Base-by-base conservation (phyloP, 1,284 basidiomycete genomes). In the Clitocybe nebularis region DNA sequence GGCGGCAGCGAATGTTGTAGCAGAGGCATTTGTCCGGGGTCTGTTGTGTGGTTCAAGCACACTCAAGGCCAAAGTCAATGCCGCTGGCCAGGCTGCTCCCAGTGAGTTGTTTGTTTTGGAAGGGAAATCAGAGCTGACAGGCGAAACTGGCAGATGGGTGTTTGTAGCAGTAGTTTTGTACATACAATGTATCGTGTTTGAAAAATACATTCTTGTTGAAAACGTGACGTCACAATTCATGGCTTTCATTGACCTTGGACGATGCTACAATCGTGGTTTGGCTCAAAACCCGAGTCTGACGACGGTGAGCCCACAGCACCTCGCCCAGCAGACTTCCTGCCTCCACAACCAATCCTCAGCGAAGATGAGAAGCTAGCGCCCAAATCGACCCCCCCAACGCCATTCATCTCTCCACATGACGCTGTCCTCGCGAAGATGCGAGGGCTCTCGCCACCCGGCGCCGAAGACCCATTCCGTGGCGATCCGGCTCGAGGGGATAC, bases 391-490 rank as follows among this genome's bases (percentile, higher is more conserved):
- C 33, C 46, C 26, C 39, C 44, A 30, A 44, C 52, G 22, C 36
- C 46, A 11, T 53, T 74, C 39, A 66, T 68, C 40, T 81, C 77
- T 2, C 79, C 79, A n/a, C 83, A 85, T 54, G 83, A 85, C 59
- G 68, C 68, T 20, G 60, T 77, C 36, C 59, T 85, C 21, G 68
- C 74, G 14, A 71, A 74, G 39, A 65, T 83, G 13, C 66, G 72
- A 11, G 54, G 55, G n/a, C n/a, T n/a, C n/a, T n/a, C n/a, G n/a
- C 35, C 46, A 17, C 29, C 42, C 9, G 11, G 17, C 17, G 36
- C 26, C 25, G 51, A 48, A 23, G 43, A 39, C 23, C 32, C 43
- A 8, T 34, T 43, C n/a, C 36, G 28, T 25, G 39, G 40, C 22
- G 10, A 32, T 14, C 9, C 4, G 13, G 5, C 11, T 16, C 14